Percentiles rank a stretch among this genome's conserved stretches.
These are phyloP conservation scores for Neonectria magnoliae DNA, from an alignment of 2,329 filamentous ascomycete genomes.

Conservation along the genomic window DNA sequence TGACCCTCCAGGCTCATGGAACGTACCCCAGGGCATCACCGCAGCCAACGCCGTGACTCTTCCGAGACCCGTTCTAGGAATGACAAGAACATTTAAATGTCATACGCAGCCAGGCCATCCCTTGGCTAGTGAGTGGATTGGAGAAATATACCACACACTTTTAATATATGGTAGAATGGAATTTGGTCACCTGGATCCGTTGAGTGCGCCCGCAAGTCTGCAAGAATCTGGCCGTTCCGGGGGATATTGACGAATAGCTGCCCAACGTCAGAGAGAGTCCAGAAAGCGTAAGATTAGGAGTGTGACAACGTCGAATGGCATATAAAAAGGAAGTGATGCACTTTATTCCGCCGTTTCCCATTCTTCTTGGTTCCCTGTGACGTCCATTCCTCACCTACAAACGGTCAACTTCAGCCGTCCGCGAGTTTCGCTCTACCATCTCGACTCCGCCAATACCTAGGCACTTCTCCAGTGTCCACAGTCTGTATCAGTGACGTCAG, in stretches of 20 bases:
- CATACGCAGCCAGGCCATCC: no score
- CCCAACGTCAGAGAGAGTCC: neutral
- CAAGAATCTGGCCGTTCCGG: neutral
- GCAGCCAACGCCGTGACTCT: no score
- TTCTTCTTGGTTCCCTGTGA: neutral
- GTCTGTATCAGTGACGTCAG: neutral
- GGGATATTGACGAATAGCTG: conserved; percentile 2
- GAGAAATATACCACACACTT: neutral
- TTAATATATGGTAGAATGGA: no score
- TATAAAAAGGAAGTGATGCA: neutral
- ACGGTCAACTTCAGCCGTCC: neutral
- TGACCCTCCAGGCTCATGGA: neutral
- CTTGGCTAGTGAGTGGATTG: no score
- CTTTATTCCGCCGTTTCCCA: no score
- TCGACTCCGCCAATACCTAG: neutral
- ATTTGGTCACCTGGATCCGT: neutral
- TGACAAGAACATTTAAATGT: neutral
- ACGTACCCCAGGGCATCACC: neutral
- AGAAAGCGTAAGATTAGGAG: neutral
- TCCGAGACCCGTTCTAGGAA: neutral
- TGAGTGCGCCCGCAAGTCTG: conserved; percentile 12
- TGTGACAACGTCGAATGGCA: neutral
- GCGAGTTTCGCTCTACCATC: neutral
- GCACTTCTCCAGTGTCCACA: no score
- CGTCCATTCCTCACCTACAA: neutral